A percentile compares a stretch with the other conserved stretches of the same genome.
phyloP scores from a whole-genome alignment of 2,329 filamentous ascomycete genomes.

The Juglanconis sp. region DNA sequence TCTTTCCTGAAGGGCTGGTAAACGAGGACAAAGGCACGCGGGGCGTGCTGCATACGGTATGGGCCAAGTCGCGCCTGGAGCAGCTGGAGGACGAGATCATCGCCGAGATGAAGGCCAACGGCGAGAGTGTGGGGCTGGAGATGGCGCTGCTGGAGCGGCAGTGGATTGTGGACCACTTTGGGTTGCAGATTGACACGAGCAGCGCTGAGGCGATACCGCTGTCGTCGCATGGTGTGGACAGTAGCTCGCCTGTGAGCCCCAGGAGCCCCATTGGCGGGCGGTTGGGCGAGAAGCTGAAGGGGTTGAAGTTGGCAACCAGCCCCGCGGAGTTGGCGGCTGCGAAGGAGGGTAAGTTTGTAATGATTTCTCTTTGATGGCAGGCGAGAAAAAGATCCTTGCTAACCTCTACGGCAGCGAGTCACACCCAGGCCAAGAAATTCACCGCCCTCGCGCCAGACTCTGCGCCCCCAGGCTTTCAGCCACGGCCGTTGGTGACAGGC shows the following conservation, averaged over 20 bases:
- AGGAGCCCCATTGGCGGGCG: constrained; percentile 64
- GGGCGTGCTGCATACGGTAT: constrained; percentile 83
- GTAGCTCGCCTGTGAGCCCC: constrained; percentile 32
- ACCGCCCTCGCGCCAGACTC: constrained; percentile 29
- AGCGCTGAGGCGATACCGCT: constrained; percentile 20
- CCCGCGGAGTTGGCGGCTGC: constrained; percentile 58
- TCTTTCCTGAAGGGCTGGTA: constrained; percentile 75
- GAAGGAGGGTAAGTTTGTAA: constrained; percentile 44
- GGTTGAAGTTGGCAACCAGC: constrained; percentile 73
- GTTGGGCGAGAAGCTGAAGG: constrained; percentile 75
- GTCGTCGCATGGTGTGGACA: constrained; percentile 24
- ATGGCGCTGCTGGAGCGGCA: constrained; percentile 81
- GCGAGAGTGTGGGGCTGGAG: constrained; percentile 77
- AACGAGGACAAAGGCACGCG: constrained; percentile 67
- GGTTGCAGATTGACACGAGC: constrained; percentile 45
- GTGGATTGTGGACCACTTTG: constrained; percentile 84
- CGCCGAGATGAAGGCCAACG: constrained; percentile 67
- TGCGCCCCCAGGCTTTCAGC: constrained; percentile 56
- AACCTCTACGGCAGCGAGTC: constrained; percentile 22
- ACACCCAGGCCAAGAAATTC: constrained; percentile 8
- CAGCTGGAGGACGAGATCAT: constrained; percentile 76
- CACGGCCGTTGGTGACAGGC: constrained; percentile 20
- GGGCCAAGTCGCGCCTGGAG: constrained; percentile 78
- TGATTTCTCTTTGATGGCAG: too few relatives aligned
- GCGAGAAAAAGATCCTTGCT: constrained; percentile 24